Conservation (phyloP, 2,329 filamentous ascomycete species). For the Diaporthe amygdali region DNA sequence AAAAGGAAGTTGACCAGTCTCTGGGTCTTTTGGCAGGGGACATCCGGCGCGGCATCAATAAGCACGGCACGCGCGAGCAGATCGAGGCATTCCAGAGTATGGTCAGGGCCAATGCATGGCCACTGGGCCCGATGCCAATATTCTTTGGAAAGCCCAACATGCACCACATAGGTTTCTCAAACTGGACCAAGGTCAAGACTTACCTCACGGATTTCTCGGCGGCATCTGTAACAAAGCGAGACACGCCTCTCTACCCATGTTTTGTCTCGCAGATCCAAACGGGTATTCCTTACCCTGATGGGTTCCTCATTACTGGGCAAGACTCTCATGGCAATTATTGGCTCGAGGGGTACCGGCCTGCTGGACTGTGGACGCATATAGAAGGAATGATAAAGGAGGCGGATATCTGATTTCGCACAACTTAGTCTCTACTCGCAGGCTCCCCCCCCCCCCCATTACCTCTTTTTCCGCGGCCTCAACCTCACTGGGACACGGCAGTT, state of each 20-base stretch:
- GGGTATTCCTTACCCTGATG: constrained; percentile 31
- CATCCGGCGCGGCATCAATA: constrained; percentile 36
- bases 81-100: constrained; percentile 40
- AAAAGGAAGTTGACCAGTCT: constrained; percentile 33
- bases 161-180: constrained; percentile 37
- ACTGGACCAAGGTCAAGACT: constrained; percentile 38
- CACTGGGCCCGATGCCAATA: constrained; percentile 29
- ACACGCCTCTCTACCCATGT: constrained; percentile 16
- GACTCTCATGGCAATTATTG: constrained; percentile 36
- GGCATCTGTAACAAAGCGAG: constrained; percentile 22
- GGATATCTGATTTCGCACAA: background rate
- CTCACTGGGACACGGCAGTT: no score
- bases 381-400: constrained; percentile 12
- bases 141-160: constrained; percentile 38
- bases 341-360: constrained; percentile 33
- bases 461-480: no score
- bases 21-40: constrained; percentile 33
- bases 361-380: constrained; percentile 32
- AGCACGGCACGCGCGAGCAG: constrained; percentile 39
- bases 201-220: constrained; percentile 36
- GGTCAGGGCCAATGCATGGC: constrained; percentile 29
- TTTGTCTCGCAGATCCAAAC: constrained; percentile 35
- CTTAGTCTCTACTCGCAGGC: background rate
- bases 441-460: no score
- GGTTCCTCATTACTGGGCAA: constrained; percentile 35